Conservation (phyloP, 345 rosid species). For the Eucalyptus paniculata region DNA sequence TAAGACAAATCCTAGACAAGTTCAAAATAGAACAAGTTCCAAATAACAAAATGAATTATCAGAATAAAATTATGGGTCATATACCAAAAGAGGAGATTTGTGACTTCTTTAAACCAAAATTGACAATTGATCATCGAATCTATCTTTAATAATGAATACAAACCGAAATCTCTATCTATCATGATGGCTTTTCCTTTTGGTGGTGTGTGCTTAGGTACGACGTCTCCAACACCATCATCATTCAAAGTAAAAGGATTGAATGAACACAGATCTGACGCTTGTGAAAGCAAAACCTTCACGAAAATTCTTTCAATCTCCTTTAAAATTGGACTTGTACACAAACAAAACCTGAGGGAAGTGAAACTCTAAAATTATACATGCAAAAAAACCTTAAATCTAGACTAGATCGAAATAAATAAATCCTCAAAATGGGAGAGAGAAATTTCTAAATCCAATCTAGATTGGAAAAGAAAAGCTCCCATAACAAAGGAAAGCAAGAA, state of each 20-base stretch:
- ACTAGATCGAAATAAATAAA: fast-evolving
- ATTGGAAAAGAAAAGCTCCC: neutral
- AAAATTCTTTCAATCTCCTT: fast-evolving
- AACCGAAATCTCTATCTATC: fast-evolving
- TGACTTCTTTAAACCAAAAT: neutral
- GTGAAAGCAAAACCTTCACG: too few relatives aligned
- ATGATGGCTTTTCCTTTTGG: neutral
- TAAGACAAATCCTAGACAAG: fast-evolving
- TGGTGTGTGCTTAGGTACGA: fast-evolving
- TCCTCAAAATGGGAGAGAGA: neutral
- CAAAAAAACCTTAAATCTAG: neutral
- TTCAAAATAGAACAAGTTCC: too few relatives aligned
- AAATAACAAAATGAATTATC: too few relatives aligned
- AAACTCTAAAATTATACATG: fast-evolving
- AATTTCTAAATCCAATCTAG: neutral
- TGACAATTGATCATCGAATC: fast-evolving
- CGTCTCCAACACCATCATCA: neutral
- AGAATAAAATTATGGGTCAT: neutral
- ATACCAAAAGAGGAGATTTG: too few relatives aligned
- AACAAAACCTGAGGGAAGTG: too few relatives aligned
- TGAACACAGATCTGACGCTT: too few relatives aligned
- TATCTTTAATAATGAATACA: neutral
- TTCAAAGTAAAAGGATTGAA: too few relatives aligned
- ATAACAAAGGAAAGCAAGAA: neutral
- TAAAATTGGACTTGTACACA: neutral